phyloP scores from a whole-genome alignment of 2,329 filamentous ascomycete species.

The Ophiosphaerella herpotricha region DNA sequence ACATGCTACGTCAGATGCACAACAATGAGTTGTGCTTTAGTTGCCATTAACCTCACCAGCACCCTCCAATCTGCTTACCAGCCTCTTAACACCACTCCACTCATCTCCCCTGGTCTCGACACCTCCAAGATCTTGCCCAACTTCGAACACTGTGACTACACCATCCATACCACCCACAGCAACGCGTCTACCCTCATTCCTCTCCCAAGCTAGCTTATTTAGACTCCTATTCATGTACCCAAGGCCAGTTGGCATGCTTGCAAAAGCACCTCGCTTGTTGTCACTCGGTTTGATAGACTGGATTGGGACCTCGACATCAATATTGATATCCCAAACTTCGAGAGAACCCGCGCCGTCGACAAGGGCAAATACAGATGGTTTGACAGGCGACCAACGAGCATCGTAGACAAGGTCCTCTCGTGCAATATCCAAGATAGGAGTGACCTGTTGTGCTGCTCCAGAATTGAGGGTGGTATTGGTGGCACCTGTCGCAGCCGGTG shows the following conservation, averaged over 20 bases:
- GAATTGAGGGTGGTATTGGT: slow-evolving; percentile 46
- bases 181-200: slow-evolving; percentile 80
- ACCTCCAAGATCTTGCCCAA: slow-evolving; percentile 80
- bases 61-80: slow-evolving; percentile 74
- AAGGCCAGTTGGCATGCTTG: slow-evolving; percentile 45
- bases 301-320: slow-evolving; percentile 90
- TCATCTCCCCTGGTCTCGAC: slow-evolving; percentile 86
- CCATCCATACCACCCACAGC: slow-evolving; percentile 93
- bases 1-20: background rate
- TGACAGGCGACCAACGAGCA: slow-evolving; percentile 90
- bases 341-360: slow-evolving; percentile 92
- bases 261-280: slow-evolving; percentile 43
- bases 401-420: slow-evolving; percentile 98
- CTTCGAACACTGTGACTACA: slow-evolving; percentile 89
- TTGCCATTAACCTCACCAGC: slow-evolving; percentile 33
- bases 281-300: slow-evolving; percentile 75
- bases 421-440: slow-evolving; percentile 84
- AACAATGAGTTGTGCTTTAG: slow-evolving; percentile 5
- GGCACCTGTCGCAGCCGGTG: slow-evolving; percentile 69
- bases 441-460: slow-evolving; percentile 56
- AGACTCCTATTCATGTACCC: slow-evolving; percentile 80
- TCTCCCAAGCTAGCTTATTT: slow-evolving; percentile 95
- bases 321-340: slow-evolving; percentile 93
- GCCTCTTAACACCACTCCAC: slow-evolving; percentile 90
- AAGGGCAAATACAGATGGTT: slow-evolving; percentile 90